Base-by-base conservation (phyloP, 306 rosid genomes). In the Canavalia gladiata region DNA sequence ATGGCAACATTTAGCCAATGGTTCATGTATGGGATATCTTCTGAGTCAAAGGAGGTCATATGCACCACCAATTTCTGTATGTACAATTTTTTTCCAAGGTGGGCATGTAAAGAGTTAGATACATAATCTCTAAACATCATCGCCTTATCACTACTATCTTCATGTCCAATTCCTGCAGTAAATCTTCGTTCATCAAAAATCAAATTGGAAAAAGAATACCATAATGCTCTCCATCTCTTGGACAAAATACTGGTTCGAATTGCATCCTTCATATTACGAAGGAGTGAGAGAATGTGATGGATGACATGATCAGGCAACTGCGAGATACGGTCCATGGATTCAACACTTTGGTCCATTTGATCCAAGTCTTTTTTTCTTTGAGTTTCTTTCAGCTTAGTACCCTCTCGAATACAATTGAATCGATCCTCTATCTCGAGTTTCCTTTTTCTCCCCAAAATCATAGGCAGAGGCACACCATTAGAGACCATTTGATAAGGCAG, bases 231-330 rank as follows among this genome's bases (percentile, higher is more conserved):
- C 96, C 96, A 91, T 77, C 73, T 88, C 81, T 85, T 83, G 11
- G 92, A 91, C 84, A 89, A 81, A 42, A 74, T 6, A 74, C 90
- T 85, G 56, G 88, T 88, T 68, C 96, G 87, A 68, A 83, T 55
- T 30, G 63, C 69, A 72, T 87, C 93, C 13, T 81, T 83, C 72
- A 63, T 29, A 28, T 74, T 70, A 8, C 78, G 87, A 72, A 91
- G 67, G 65, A 29, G 66, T 43, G 89, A 86, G 7, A 88, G 76
- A 68, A 89, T 88, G 80, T 41, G 66, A 86, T 89, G 93, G 72
- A 91, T 81, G 37, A 87, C 31, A 47, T 73, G 73, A 29, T 82
- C 90, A 1, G 96, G 96, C 84, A 91, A 74, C 2, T 43, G 74
- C 8, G 88, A 82, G 59, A 79, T 85, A 28, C 8, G 68, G 79